These are phyloP conservation scores for Cutaneotrichosporon sp. DNA, from an alignment of 1,284 basidiomycete genomes.

Conservation along the genomic window DNA sequence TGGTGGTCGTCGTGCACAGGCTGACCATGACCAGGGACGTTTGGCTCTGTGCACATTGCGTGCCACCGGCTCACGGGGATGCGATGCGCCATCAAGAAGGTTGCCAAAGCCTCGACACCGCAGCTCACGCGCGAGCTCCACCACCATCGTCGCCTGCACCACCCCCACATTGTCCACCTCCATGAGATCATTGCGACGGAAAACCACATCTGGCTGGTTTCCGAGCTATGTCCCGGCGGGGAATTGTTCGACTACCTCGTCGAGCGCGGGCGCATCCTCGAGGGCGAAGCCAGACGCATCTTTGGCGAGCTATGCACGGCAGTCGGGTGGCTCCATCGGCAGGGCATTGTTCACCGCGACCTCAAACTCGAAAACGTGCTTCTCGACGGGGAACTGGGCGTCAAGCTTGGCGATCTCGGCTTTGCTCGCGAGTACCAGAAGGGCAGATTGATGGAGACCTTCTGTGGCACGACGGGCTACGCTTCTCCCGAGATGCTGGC, in stretches of 20 bases:
- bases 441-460: conserved; percentile 84
- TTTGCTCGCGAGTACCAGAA: conserved; percentile 92
- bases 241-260: conserved; percentile 97
- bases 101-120: conserved; percentile 86
- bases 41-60: conserved; percentile 88
- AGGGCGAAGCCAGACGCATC: conserved; percentile 76
- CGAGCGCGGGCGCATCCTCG: conserved; percentile 82
- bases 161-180: conserved; percentile 90
- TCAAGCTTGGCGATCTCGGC: conserved; percentile 94
- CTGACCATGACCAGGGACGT: conserved; percentile 63
- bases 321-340: conserved; percentile 80
- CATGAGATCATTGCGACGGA: conserved; percentile 98
- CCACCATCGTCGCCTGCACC: conserved; percentile 93
- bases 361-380: conserved; percentile 95
- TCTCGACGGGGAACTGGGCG: conserved; percentile 78
- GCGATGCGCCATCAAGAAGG: conserved; percentile 94
- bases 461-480: conserved; percentile 89
- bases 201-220: conserved; percentile 91
- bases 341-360: conserved; percentile 91
- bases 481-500: conserved; percentile 93
- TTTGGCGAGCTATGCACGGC: conserved; percentile 97
- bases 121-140: conserved; percentile 95
- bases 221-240: conserved; percentile 92
- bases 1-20: not conserved
- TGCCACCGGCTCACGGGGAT: conserved; percentile 85